Conservation (phyloP, 345 rosid genomes). For the Moricandia moricandioides region DNA sequence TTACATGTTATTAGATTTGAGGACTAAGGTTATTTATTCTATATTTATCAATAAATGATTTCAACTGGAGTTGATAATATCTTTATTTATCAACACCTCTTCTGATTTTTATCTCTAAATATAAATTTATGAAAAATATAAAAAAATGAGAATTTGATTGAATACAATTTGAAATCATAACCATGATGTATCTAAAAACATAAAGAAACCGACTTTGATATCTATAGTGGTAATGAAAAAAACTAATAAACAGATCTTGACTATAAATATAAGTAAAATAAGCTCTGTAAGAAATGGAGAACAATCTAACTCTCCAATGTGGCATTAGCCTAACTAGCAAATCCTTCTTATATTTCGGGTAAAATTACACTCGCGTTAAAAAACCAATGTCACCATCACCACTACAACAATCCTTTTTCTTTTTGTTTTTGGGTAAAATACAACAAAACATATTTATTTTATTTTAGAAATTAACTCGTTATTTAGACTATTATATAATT, state of each 20-base stretch:
- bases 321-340: constrained; percentile 11
- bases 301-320: constrained; percentile 26
- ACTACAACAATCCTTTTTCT: neutral
- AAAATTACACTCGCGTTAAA: constrained; percentile 15
- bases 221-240: neutral
- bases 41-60: neutral
- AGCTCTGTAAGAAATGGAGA: constrained; percentile 22
- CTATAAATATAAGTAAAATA: constrained; percentile 16
- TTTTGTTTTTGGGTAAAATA: neutral
- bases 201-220: neutral
- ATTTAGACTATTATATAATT: neutral
- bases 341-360: constrained; percentile 27
- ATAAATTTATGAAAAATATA: neutral
- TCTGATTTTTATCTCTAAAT: neutral
- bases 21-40: neutral
- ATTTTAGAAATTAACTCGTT: constrained; percentile 2
- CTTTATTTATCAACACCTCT: neutral
- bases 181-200: neutral
- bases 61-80: neutral
- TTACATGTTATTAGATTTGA: neutral
- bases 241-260: neutral
- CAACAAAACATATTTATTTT: neutral
- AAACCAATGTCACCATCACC: constrained; percentile 2
- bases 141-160: neutral
- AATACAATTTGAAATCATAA: neutral